Evolutionary conservation across 805 yeast genomes (phyloP), one percentile per base, ranked within the genome.

Genomic region (Candida nanaspora): DNA sequence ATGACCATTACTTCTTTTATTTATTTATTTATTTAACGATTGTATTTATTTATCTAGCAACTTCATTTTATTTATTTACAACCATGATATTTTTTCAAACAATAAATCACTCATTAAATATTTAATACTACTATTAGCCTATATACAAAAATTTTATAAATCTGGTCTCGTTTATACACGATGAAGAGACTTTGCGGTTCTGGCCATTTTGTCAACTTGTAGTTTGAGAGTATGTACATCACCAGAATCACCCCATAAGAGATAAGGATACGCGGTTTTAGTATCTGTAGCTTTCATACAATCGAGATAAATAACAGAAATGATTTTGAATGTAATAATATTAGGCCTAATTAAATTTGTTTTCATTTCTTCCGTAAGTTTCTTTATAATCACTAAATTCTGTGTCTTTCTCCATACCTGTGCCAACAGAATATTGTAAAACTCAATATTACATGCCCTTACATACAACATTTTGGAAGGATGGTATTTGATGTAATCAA

Each of bases 341-440:
- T 62, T 57, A 5, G 61, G 61, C 23, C 47, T 51, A 21, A 62
- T 53, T 2, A 62, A 64, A 40, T 59, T 61, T 30, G 47, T 43
- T 13, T 44, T 33, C 37, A 61, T 41, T 43, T 62, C 66, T 21
- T 56, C 56, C 20, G 57, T 43, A 11, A 61, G 27, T 4, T 38
- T 40, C 6, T 47, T 40, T 8, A 61, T 42, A 16, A 54, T 31
- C 14, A 49, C 49, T 6, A 60, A 31, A 36, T 59, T 56, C 27
- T 49, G 48, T 0, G 64, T 51, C 22, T 51, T 50, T 0, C 45
- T 41, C 65, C 65, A 62, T 2, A 47, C 34, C 22, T 55, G 61
- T 10, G 37, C 29, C 1, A 62, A 21, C 8, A 61, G 28, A 2
- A 54, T 39, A 39, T 59, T 59, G 46, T 61, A 62, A 11, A 57